These are phyloP conservation scores for Aphanomyces stellatus DNA, from an alignment of 352 stramenopile species.

Conservation along the genomic window DNA sequence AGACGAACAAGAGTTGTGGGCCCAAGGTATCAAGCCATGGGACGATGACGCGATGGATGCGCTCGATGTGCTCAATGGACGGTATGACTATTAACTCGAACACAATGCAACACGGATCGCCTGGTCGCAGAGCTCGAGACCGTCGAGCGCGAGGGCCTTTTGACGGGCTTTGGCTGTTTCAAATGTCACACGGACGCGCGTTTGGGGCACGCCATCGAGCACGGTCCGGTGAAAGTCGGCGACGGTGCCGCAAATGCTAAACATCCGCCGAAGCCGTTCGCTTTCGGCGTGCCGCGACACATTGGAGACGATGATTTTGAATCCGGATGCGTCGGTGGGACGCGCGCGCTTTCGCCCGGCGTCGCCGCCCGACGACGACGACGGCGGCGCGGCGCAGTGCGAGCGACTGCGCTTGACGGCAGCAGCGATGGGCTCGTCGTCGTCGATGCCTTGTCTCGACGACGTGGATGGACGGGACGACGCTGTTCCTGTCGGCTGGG, in stretches of 20 bases:
- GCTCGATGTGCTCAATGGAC: too few relatives aligned
- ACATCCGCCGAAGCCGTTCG: not conserved
- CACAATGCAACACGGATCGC: not conserved
- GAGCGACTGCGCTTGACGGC: too few relatives aligned
- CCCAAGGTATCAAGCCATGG: too few relatives aligned
- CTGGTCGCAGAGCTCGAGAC: not conserved
- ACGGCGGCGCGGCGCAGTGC: too few relatives aligned
- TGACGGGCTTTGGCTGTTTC: not conserved
- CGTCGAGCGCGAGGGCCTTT: not conserved
- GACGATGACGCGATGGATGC: too few relatives aligned
- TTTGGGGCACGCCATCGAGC: not conserved
- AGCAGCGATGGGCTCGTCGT: too few relatives aligned
- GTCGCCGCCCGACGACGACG: not conserved
- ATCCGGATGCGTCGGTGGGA: too few relatives aligned
- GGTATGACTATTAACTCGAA: not conserved
- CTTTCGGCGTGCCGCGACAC: not conserved
- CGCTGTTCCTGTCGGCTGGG: too few relatives aligned
- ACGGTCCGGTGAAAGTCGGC: not conserved
- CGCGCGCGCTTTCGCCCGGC: not conserved
- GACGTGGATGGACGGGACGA: too few relatives aligned
- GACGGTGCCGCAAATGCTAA: not conserved
- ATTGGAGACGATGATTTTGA: not conserved
- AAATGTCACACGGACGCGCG: not conserved
- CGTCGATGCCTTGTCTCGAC: too few relatives aligned
- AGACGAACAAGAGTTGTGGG: too few relatives aligned